These are phyloP conservation scores for Erucastrum elatum DNA, from an alignment of 345 rosid genomes.

Conservation along the genomic window DNA sequence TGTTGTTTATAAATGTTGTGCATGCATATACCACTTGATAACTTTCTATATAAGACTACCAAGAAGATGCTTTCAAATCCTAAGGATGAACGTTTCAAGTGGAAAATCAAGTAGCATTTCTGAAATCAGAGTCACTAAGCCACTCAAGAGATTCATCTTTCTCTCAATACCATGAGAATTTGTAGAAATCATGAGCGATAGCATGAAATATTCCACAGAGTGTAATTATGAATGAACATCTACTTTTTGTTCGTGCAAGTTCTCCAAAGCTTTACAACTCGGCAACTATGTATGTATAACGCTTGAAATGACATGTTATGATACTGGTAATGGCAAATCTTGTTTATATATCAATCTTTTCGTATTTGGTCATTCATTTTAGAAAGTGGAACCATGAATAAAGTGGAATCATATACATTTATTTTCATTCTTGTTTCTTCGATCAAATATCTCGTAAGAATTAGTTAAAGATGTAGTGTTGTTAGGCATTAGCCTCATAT, in stretches of 20 bases:
- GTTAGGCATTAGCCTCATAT: constrained; percentile 17
- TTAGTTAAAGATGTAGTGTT: background rate
- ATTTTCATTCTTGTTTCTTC: constrained; percentile 5
- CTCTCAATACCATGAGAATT: constrained; percentile 7
- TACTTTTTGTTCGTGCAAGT: constrained; percentile 29
- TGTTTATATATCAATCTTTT: constrained; percentile 17
- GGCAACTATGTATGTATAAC: background rate
- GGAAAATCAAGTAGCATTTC: constrained; percentile 28
- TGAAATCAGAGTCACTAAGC: constrained; percentile 26
- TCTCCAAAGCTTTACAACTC: constrained; percentile 35
- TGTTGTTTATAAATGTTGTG: constrained; percentile 5
- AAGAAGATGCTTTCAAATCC: constrained; percentile 23
- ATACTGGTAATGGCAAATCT: constrained; percentile 16
- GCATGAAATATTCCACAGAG: constrained; percentile 19
- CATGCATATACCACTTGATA: constrained; percentile 28
- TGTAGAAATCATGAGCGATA: background rate
- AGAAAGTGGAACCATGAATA: constrained; percentile 17
- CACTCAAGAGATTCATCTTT: constrained; percentile 28
- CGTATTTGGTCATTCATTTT: constrained; percentile 10
- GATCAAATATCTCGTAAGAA: background rate
- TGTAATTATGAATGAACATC: constrained; percentile 24
- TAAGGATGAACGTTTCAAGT: constrained; percentile 24
- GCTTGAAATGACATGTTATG: background rate
- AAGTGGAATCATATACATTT: background rate
- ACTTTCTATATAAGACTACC: constrained; percentile 31